Evolutionary conservation across 371 early-diverging fungal species (phyloP).

Genomic region (Apophysomyces sp.): DNA sequence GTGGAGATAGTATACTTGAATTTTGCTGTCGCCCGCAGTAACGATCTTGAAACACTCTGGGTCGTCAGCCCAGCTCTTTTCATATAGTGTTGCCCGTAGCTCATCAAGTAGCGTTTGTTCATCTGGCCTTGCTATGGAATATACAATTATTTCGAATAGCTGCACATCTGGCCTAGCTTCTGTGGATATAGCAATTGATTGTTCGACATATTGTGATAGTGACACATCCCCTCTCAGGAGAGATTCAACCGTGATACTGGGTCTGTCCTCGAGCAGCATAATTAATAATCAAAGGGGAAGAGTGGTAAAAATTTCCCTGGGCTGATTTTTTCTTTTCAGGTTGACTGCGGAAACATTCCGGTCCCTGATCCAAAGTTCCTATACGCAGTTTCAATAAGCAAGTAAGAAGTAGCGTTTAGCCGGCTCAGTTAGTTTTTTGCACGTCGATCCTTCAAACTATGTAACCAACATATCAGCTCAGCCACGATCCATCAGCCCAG

Average conservation of each 20-base stretch:
- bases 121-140: neutral
- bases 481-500: too few species aligned
- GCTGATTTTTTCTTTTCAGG: neutral
- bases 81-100: neutral
- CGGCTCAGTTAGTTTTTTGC: too few species aligned
- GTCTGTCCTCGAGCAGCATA: neutral
- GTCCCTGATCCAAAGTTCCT: too few species aligned
- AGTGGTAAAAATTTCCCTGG: neutral
- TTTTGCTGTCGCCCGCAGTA: neutral
- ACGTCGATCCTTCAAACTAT: too few species aligned
- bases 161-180: neutral
- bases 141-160: neutral
- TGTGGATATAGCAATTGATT: neutral
- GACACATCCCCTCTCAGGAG: neutral
- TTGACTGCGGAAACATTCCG: neutral
- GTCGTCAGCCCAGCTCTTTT: neutral
- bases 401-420: too few species aligned
- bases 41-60: too few species aligned
- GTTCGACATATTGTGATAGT: neutral
- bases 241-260: neutral
- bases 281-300: neutral
- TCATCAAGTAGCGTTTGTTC: neutral
- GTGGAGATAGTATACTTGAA: neutral
- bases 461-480: too few species aligned
- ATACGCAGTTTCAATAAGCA: too few species aligned